Base-by-base conservation (phyloP, 2,329 filamentous ascomycete genomes). In the Alternaria atra region DNA sequence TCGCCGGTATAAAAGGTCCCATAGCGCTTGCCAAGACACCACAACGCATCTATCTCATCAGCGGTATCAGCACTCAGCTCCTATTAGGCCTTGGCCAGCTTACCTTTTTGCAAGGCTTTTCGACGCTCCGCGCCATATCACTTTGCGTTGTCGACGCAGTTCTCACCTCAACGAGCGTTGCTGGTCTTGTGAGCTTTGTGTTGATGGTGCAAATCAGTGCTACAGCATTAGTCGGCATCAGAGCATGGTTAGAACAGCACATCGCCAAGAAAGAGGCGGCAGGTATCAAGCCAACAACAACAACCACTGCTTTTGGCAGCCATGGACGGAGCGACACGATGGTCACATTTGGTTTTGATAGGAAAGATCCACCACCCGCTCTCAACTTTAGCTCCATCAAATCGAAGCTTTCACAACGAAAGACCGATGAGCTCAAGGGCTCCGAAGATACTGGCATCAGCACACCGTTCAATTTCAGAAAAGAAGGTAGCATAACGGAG, bases 121-220 rank as follows among this genome's bases (percentile, higher is more conserved):
- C 58, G 3, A 60, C 65, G 7, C 63, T 75, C 4, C 66, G 72
- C 25, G 46, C 65, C 3, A 69, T 74, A 25, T 71, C 67, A 5
- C 65, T 75, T 10, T 75, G 73, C 44, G 29, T 72, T n/a, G 57
- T 71, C 3, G 73, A 75, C 55, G 69, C 73, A 7, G 35, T 74
- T 1, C 60, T 75, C 1, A 71, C 63, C 5, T 68, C 72, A 0
- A 55, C 58, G 29, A 12, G 52, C 1, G 56, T 72, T 3, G 67
- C 66, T 1, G 65, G 62, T 2, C 34, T 72, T 1, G 44, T 69
- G 13, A 66, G 56, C 12, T 13, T 68, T 1, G 32, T 74, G 0
- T 42, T 72, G 34, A 68, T 73, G 62, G 8, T 69, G 2, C 71
- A 74, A 30, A 59, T 74, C 39, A 65, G 63, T 29, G 64, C 71